phyloP scores from a whole-genome alignment of 1,284 basidiomycete species.

The Apiotrichum sp. region DNA sequence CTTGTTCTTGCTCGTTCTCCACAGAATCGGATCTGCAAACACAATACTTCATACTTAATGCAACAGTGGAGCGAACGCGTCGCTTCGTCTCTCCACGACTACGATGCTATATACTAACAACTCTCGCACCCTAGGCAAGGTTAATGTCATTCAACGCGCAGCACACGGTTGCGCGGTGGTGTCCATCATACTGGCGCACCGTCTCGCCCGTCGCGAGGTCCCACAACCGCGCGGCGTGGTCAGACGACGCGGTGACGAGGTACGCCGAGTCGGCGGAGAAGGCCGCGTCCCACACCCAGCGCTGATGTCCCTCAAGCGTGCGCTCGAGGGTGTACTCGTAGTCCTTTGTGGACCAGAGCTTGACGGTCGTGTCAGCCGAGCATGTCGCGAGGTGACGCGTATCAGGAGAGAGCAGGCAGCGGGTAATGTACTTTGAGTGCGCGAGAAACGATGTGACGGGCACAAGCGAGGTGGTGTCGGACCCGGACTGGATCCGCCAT shows the following conservation, averaged over 20 bases:
- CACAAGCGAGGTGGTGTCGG: slow-evolving; percentile 57
- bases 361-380: slow-evolving; percentile 95
- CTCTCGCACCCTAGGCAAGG: slow-evolving; percentile 20
- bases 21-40: too few relatives aligned
- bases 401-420: slow-evolving; percentile 88
- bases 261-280: slow-evolving; percentile 98
- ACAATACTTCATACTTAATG: too few relatives aligned
- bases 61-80: too few relatives aligned
- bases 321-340: slow-evolving; percentile 90
- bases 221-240: slow-evolving; percentile 97
- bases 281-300: slow-evolving; percentile 99
- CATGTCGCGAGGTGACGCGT: slow-evolving; percentile 95
- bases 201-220: slow-evolving; percentile 96
- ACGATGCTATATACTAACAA: too few relatives aligned
- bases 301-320: slow-evolving; percentile 84
- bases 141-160: slow-evolving; percentile 50
- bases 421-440: slow-evolving; percentile 88
- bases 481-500: slow-evolving; percentile 85
- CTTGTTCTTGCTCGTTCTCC: too few relatives aligned
- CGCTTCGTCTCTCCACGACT: too few relatives aligned
- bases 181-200: slow-evolving; percentile 95
- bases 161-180: slow-evolving; percentile 53
- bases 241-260: slow-evolving; percentile 92
- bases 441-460: slow-evolving; percentile 94
- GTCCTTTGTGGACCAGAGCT: slow-evolving; percentile 89